Conservation (phyloP, 2,329 filamentous ascomycete genomes). For the Colletotrichum zoysiae region DNA sequence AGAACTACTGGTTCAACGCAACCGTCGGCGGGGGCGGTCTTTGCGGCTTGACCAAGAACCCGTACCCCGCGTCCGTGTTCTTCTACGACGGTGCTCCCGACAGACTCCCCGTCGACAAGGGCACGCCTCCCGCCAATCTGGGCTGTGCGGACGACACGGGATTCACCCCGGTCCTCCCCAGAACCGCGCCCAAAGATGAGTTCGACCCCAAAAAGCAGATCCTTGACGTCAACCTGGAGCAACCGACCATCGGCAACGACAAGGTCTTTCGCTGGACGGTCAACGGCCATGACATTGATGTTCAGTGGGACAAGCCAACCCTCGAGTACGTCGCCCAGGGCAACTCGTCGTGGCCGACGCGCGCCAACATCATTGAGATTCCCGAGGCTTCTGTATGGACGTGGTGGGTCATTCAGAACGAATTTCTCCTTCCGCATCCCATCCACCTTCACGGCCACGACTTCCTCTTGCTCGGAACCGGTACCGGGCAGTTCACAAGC, state of each 20-base stretch:
- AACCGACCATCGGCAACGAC: constrained; percentile 38
- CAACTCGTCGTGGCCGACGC: constrained; percentile 40
- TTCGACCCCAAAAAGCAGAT: constrained; percentile 45
- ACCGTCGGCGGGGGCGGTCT: constrained; percentile 46
- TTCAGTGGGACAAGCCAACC: constrained; percentile 56
- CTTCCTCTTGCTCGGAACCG: constrained; percentile 49
- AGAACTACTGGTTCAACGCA: constrained; percentile 59
- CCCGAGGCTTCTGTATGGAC: constrained; percentile 46
- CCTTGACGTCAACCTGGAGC: constrained; percentile 44
- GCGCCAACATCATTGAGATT: constrained; percentile 44
- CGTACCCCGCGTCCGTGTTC: constrained; percentile 53
- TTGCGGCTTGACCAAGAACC: constrained; percentile 49
- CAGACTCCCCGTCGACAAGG: constrained; percentile 47
- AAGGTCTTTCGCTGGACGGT: constrained; percentile 49
- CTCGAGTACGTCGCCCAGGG: constrained; percentile 48
- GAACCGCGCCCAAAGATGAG: constrained; percentile 44
- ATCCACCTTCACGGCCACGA: constrained; percentile 64
- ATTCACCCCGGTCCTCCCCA: constrained; percentile 45
- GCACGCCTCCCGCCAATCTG: constrained; percentile 41
- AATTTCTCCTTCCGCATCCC: constrained; percentile 53
- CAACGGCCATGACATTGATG: constrained; percentile 49
- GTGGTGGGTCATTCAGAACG: constrained; percentile 51
- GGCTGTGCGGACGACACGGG: constrained; percentile 44
- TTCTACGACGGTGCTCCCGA: constrained; percentile 52
- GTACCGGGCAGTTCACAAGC: constrained; percentile 41